Base-by-base conservation (phyloP, 2,329 filamentous ascomycete species). In the Ascochyta pisi region DNA sequence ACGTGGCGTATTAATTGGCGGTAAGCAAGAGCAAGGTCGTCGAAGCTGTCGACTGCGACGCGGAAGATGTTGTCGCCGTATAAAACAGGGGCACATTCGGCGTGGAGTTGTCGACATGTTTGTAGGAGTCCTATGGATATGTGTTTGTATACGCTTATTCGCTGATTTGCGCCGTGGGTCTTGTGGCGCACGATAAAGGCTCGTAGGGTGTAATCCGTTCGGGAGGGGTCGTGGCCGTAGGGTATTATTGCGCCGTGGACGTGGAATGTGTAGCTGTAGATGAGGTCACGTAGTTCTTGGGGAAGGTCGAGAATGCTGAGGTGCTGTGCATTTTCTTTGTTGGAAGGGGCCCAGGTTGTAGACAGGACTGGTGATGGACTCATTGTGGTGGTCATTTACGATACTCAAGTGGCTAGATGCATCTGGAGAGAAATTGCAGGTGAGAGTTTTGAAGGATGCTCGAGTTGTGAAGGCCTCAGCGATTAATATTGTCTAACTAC, bases 101-200 rank as follows among this genome's bases (percentile, higher is more conserved):
- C 45, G 54, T 79, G 68, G 31, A 79, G 66, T 50, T 78, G 79
- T 26, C 71, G 71, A 64, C 76, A 80, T 4, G 76, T 76, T 19
- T 61, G 64, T 10, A 82, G 26, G 5, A 74, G 48, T 13, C 63
- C 52, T 33, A 60, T 60, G 2, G 69, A 62, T 6, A 72, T 57
- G 8, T 42, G 37, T 15, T 51, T 58, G 24, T 41, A 43, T 3
- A 73, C 39, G 9, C 57, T 55, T 19, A 60, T 57, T 1, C 71
- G 71, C 39, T 70, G 65, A 6, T 44, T 22, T 6, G 66, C 66
- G 7, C 70, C 71, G 23, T 46, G 29, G 31, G 59, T 56, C 33
- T 64, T 65, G 35, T 72, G 57, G 29, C 64, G 66, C 10, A 74
- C 63, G 34, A 67, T 59, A 56, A 59, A 64, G 5, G 64, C 37